phyloP scores from a whole-genome alignment of 2,329 filamentous ascomycete genomes.

The Trichoderma citrinoviride region DNA sequence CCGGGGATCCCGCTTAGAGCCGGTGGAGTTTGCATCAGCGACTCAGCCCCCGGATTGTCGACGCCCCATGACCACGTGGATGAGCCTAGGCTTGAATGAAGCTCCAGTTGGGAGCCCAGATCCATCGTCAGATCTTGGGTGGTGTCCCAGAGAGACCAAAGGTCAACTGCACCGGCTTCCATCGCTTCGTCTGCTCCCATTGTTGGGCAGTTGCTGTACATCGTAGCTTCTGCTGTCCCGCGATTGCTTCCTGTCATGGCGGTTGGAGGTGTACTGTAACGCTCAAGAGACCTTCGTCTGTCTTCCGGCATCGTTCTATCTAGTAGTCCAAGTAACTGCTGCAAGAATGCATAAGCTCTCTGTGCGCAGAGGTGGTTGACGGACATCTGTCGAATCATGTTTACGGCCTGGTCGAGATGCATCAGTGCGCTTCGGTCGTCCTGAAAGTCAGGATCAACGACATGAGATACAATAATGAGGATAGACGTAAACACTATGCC shows the following conservation, averaged over 20 bases:
- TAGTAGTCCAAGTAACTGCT: constrained; percentile 7
- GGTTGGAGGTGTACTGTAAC: constrained; percentile 4
- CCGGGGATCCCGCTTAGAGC: constrained; percentile 1
- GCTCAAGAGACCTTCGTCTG: neutral
- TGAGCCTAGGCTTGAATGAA: constrained; percentile 10
- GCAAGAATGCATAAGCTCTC: constrained; percentile 11
- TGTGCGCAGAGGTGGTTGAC: constrained; percentile 13
- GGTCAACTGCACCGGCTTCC: neutral
- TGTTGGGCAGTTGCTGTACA: neutral
- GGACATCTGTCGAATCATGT: constrained; percentile 15
- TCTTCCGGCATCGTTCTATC: constrained; percentile 11
- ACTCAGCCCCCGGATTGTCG: constrained; percentile 5
- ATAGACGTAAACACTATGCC: neutral
- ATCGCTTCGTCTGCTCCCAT: neutral
- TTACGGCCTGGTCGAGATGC: constrained; percentile 6
- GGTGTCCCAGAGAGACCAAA: constrained; percentile 17
- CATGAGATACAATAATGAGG: constrained; percentile 11
- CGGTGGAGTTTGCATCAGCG: neutral
- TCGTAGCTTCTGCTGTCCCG: neutral
- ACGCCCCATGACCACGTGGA: constrained; percentile 12
- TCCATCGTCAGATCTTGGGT: constrained; percentile 15
- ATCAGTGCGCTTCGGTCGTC: constrained; percentile 9
- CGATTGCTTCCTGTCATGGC: constrained; percentile 4
- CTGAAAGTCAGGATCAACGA: constrained; percentile 13
- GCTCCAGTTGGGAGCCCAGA: constrained; percentile 10